These are phyloP conservation scores for Solanum medicagineum DNA, from an alignment of 257 asterid genomes.

Conservation along the genomic window DNA sequence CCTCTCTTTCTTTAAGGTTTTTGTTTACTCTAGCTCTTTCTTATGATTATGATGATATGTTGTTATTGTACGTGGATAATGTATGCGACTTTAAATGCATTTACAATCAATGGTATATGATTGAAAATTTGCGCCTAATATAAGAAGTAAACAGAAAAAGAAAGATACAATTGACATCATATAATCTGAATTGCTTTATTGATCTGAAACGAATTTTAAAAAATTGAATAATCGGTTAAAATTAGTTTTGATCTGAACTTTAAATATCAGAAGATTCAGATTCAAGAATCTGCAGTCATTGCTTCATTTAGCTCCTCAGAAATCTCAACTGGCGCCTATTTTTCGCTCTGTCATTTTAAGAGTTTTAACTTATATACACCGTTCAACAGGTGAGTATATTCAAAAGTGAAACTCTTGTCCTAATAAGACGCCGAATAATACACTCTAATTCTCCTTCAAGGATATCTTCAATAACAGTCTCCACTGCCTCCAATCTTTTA, in stretches of 20 bases:
- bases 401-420: constrained; percentile 61
- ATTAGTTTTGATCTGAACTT: background rate
- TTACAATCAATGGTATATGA: background rate
- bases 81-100: background rate
- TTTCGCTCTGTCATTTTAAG: background rate
- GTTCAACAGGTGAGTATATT: constrained; percentile 38
- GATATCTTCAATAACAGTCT: constrained; percentile 32
- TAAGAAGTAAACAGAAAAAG: background rate
- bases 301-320: background rate
- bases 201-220: background rate
- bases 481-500: constrained; percentile 57
- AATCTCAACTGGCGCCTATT: background rate
- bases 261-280: background rate
- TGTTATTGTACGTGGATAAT: no score
- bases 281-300: background rate
- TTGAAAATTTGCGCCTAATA: background rate
- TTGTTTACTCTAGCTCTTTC: no score
- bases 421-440: constrained; percentile 49
- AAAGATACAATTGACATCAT: background rate
- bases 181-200: background rate
- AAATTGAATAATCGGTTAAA: background rate
- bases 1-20: no score
- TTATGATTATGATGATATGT: no score
- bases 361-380: background rate
- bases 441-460: constrained; percentile 59